phyloP scores from a whole-genome alignment of 169 alveolate genomes.

The Plasmodium relictum region DNA sequence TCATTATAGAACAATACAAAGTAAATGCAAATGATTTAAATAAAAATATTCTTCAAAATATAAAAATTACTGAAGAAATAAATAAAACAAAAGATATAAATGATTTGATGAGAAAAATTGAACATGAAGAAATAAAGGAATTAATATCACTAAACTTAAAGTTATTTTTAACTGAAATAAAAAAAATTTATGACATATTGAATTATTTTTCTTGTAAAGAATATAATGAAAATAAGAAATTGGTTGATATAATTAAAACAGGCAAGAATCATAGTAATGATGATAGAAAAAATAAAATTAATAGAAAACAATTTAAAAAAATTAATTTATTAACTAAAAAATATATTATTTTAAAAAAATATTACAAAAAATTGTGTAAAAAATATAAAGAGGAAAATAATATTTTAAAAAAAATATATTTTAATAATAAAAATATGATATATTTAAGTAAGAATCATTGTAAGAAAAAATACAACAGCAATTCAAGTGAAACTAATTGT shows the following conservation, averaged over 20 bases:
- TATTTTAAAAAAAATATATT: constrained; percentile 17
- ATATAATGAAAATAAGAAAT: too few relatives aligned
- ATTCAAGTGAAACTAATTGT: too few relatives aligned
- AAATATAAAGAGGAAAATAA: constrained; percentile 39
- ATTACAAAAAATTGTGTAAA: constrained; percentile 36
- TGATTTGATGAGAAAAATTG: constrained; percentile 24
- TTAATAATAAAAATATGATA: too few relatives aligned
- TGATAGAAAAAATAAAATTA: background rate
- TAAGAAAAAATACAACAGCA: too few relatives aligned
- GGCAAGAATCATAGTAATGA: too few relatives aligned
- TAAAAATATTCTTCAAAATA: constrained; percentile 4
- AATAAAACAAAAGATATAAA: constrained; percentile 15
- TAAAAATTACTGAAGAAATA: constrained; percentile 20
- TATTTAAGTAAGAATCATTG: too few relatives aligned
- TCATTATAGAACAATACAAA: background rate
- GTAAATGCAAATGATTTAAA: background rate
- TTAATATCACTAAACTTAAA: constrained; percentile 11
- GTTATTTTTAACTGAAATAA: background rate
- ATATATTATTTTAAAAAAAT: constrained; percentile 28
- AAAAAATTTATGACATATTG: constrained; percentile 17
- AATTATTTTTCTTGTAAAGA: too few relatives aligned
- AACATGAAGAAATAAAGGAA: constrained; percentile 50
- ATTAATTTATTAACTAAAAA: constrained; percentile 7
- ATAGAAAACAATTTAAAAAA: background rate
- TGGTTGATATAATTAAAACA: too few relatives aligned